These are phyloP conservation scores for Saccharomyces paradoxus DNA, from an alignment of 805 yeast species.

Conservation along the genomic window DNA sequence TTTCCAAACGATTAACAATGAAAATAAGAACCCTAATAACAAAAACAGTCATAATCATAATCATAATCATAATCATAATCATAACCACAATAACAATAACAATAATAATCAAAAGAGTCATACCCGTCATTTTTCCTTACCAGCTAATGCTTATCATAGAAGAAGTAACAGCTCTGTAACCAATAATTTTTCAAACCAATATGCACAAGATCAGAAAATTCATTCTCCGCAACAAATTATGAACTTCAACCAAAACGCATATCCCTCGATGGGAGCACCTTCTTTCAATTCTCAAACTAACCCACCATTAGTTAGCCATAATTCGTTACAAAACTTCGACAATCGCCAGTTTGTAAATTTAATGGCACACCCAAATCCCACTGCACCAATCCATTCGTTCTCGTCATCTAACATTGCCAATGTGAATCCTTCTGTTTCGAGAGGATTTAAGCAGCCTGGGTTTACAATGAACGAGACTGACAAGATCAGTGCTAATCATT, in stretches of 20 bases:
- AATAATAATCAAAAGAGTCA: slow-evolving; percentile 17
- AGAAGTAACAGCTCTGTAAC: slow-evolving; percentile 23
- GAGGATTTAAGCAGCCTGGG: neutral
- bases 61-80: neutral
- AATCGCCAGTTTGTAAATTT: neutral
- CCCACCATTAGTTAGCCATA: neutral
- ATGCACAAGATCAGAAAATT: neutral
- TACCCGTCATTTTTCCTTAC: slow-evolving; percentile 29
- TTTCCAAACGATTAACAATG: slow-evolving; percentile 1
- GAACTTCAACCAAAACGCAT: slow-evolving; percentile 2
- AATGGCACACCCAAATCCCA: neutral
- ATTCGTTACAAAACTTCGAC: neutral
- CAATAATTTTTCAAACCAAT: neutral
- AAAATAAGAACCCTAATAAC: slow-evolving; percentile 5
- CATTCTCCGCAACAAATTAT: neutral
- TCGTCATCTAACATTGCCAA: neutral
- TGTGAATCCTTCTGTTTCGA: neutral
- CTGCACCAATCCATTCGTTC: neutral
- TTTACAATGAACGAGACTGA: neutral
- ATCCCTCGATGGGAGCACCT: slow-evolving; percentile 3
- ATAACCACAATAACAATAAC: too few relatives aligned
- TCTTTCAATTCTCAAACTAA: slow-evolving; percentile 10
- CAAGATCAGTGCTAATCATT: neutral
- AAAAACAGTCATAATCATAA: slow-evolving; percentile 7
- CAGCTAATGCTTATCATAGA: slow-evolving; percentile 27